Conservation (phyloP, 1,284 basidiomycete species). For the Marasmius sp. region DNA sequence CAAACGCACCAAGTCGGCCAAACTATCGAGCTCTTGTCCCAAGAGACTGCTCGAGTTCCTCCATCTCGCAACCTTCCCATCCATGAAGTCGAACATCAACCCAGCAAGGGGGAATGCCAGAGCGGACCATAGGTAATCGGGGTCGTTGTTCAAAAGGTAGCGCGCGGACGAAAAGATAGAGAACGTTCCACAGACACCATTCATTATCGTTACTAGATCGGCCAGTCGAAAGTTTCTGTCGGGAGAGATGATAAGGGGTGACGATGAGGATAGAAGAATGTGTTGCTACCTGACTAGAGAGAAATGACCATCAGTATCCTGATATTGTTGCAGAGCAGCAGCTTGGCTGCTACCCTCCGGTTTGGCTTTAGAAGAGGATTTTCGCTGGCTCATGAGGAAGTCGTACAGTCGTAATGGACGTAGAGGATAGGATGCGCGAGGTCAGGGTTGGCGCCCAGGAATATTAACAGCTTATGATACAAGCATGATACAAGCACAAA, state of each 20-base stretch:
- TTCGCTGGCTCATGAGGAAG: conserved; percentile 40
- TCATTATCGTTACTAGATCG: conserved; percentile 99
- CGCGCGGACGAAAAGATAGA: conserved; percentile 93
- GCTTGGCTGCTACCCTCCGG: conserved; percentile 36
- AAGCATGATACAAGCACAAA: neutral
- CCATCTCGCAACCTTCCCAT: conserved; percentile 98
- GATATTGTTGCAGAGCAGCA: conserved; percentile 75
- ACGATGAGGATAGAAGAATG: neutral
- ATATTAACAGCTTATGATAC: neutral
- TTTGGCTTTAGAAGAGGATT: conserved; percentile 24
- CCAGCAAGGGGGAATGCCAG: conserved; percentile 89
- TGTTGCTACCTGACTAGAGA: conserved; percentile 82
- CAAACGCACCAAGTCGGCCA: conserved; percentile 85
- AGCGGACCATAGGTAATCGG: conserved; percentile 81
- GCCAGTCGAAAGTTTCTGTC: conserved; percentile 95
- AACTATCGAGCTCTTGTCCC: conserved; percentile 97
- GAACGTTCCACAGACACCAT: conserved; percentile 97
- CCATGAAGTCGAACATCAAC: conserved; percentile 97
- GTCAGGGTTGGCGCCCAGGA: neutral
- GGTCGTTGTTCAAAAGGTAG: conserved; percentile 84
- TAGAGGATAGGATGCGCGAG: neutral
- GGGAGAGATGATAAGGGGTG: conserved; percentile 14
- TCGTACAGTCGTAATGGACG: neutral
- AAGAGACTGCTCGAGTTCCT: conserved; percentile 93
- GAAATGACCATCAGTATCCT: conserved; percentile 90